Conservation (phyloP, 495 filamentous ascomycete genomes). For the Sordaria brevicollis region DNA sequence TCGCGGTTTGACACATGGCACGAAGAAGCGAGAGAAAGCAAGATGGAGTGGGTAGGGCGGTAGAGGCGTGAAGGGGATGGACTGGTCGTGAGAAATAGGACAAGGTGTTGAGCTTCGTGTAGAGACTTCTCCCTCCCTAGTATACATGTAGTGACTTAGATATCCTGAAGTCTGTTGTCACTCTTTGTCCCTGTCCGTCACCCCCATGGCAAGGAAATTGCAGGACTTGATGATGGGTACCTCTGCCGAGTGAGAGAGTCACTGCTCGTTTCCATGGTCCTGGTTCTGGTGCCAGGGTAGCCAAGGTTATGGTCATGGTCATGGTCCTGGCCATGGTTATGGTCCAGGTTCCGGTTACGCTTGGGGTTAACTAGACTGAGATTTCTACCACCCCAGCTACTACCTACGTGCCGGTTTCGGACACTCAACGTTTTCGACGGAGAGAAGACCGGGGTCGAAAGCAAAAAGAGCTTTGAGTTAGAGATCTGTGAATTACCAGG, state of each 20-base stretch:
- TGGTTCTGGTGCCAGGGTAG: not conserved
- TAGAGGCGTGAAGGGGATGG: not conserved
- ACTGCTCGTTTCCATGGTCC: not conserved
- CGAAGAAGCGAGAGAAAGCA: not conserved
- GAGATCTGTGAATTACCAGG: no score
- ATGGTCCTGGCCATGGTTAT: no score
- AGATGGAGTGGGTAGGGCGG: not conserved
- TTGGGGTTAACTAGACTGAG: no score
- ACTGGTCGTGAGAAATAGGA: no score
- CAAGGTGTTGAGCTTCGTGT: not conserved
- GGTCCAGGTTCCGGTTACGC: no score
- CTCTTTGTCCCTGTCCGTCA: not conserved
- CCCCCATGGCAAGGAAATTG: not conserved
- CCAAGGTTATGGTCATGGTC: no score
- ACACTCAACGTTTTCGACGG: no score
- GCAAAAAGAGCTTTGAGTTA: no score
- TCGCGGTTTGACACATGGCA: not conserved
- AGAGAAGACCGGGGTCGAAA: no score
- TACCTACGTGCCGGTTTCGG: no score
- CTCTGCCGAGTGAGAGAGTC: not conserved
- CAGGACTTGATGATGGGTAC: not conserved
- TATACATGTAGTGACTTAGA: not conserved
- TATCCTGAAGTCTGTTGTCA: not conserved
- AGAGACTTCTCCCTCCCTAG: not conserved
- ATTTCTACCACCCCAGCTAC: no score